Conservation (phyloP, 148 eudicot species). For the Fagopyrum tataricum region DNA sequence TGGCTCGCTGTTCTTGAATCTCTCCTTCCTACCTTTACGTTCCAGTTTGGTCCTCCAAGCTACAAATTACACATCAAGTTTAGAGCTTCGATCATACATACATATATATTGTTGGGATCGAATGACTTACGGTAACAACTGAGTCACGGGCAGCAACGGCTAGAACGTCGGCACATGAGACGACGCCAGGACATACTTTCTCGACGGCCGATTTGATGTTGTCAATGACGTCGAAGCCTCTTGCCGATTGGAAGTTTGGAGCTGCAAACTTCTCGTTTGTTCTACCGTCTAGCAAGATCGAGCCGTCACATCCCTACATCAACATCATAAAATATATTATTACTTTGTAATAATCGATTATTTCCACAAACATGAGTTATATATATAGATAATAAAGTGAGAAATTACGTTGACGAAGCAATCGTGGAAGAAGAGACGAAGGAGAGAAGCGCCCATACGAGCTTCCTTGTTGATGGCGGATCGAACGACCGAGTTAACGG, state of each 20-base stretch:
- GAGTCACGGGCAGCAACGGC: slow-evolving; percentile 78
- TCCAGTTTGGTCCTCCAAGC: slow-evolving; percentile 67
- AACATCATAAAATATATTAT: background rate
- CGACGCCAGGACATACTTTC: slow-evolving; percentile 57
- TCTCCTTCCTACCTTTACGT: slow-evolving; percentile 50
- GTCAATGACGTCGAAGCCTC: slow-evolving; percentile 76
- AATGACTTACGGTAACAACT: slow-evolving; percentile 42
- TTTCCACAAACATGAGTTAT: background rate
- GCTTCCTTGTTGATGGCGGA: slow-evolving; percentile 57
- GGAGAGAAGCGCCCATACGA: slow-evolving; percentile 88
- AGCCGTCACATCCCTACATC: slow-evolving; percentile 76
- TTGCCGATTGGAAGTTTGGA: slow-evolving; percentile 50
- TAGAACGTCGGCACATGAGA: slow-evolving; percentile 82
- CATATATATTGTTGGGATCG: background rate
- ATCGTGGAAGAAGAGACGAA: slow-evolving; percentile 81
- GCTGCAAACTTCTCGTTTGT: slow-evolving; percentile 55
- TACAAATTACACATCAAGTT: slow-evolving; percentile 6
- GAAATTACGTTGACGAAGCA: slow-evolving; percentile 74
- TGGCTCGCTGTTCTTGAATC: slow-evolving; percentile 51
- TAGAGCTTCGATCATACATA: too few relatives aligned
- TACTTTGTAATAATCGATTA: too few relatives aligned
- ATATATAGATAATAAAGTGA: background rate
- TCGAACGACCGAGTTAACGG: slow-evolving; percentile 39
- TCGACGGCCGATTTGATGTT: slow-evolving; percentile 67
- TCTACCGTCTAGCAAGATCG: slow-evolving; percentile 66